Percentiles rank a stretch among this genome's conserved stretches.
Evolutionary conservation across 2,329 filamentous ascomycete genomes (phyloP).

Genomic region (Botrytis tulipae): DNA sequence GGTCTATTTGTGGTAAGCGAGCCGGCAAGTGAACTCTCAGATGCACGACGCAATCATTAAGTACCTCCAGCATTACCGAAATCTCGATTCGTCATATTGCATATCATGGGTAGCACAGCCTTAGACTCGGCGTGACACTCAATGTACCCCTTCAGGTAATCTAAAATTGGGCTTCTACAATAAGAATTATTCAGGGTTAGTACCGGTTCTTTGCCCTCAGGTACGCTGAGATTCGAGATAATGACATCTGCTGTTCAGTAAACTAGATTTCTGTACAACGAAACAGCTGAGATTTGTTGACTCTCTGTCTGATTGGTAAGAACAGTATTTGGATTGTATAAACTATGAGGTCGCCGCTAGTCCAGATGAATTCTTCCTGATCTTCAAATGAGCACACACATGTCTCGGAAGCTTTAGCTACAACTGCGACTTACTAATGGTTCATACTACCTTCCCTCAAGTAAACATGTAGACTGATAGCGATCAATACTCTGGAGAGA

Average conservation of each 20-base stretch:
- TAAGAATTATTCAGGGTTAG: background rate
- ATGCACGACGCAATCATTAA: background rate
- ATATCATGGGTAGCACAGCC: background rate
- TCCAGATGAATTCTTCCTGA: background rate
- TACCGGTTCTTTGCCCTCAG: background rate
- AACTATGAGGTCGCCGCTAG: background rate
- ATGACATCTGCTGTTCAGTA: background rate
- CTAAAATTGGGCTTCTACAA: background rate
- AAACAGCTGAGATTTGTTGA: background rate
- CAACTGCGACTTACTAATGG: background rate
- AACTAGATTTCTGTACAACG: background rate
- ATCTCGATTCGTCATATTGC: background rate
- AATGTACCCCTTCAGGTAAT: background rate
- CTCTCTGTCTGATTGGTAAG: background rate
- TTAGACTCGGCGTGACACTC: background rate
- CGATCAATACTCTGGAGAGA: background rate
- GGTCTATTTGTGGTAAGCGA: background rate
- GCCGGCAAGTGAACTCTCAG: too few relatives aligned
- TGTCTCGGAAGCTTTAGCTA: background rate
- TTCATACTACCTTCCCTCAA: background rate
- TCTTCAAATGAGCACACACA: background rate
- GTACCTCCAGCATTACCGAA: background rate
- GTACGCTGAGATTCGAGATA: background rate
- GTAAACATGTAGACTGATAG: background rate
- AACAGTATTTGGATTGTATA: background rate